phyloP scores from a whole-genome alignment of 2,329 filamentous ascomycete genomes.

The Nemania bipapillata region DNA sequence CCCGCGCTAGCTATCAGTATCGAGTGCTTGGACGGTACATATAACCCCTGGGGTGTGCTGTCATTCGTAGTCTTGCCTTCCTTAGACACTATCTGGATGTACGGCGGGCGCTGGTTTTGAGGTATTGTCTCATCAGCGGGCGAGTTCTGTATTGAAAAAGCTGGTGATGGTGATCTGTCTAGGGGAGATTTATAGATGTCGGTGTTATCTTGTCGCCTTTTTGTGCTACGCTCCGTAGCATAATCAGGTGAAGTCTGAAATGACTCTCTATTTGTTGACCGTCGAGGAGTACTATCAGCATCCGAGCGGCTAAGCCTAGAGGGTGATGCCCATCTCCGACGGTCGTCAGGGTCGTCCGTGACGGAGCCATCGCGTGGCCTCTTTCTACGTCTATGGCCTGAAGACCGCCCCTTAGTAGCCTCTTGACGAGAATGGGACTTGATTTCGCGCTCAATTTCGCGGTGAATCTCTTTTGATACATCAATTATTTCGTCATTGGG shows the following conservation, averaged over 20 bases:
- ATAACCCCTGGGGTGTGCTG: neutral
- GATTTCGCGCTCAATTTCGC: conserved; percentile 3
- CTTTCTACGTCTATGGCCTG: neutral
- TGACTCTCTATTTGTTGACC: neutral
- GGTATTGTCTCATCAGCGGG: neutral
- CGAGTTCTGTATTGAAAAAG: neutral
- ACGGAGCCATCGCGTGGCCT: conserved; percentile 1
- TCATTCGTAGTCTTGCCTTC: neutral
- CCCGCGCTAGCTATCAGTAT: neutral
- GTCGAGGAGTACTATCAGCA: conserved; percentile 9
- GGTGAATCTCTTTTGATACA: conserved; percentile 18
- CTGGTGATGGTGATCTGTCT: neutral
- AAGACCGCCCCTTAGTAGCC: neutral
- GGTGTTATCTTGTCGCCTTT: neutral
- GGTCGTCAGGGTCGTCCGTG: neutral
- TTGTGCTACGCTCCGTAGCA: neutral
- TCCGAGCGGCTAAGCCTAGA: neutral
- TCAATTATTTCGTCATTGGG: conserved; percentile 15
- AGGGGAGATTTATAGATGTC: neutral
- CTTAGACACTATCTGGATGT: neutral
- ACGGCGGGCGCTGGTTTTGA: neutral
- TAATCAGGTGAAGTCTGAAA: neutral
- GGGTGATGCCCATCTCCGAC: neutral
- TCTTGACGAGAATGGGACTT: neutral
- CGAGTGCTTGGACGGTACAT: neutral